phyloP scores from a whole-genome alignment of 2,329 filamentous ascomycete genomes.

The Bipolaris zeicola region DNA sequence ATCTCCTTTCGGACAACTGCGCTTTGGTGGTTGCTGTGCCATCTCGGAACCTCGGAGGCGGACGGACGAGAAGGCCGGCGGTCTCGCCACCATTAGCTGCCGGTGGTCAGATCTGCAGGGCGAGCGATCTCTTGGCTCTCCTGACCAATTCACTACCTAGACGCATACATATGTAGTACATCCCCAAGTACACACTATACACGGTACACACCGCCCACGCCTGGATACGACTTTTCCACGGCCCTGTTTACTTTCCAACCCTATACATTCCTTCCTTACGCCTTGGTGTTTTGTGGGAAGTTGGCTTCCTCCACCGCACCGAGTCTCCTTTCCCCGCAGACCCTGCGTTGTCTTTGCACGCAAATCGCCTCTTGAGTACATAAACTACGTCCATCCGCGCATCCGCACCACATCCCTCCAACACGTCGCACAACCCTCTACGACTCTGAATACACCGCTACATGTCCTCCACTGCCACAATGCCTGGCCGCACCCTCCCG shows the following conservation, averaged over 20 bases:
- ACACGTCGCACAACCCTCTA: background rate
- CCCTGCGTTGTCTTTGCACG: conserved; percentile 3
- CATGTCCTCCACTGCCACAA: conserved; percentile 50
- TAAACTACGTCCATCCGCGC: background rate
- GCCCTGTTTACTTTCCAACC: conserved; percentile 10
- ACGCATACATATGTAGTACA: conserved; percentile 3
- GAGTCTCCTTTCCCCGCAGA: conserved; percentile 1
- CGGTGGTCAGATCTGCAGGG: conserved; percentile 24
- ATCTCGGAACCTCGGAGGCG: conserved; percentile 25
- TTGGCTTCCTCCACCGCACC: background rate
- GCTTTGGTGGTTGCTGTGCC: conserved; percentile 5
- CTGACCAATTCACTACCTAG: conserved; percentile 22
- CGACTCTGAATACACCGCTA: background rate
- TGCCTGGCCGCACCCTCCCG: conserved; percentile 82
- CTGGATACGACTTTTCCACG: background rate
- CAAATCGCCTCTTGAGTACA: background rate
- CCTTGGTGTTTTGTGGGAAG: background rate
- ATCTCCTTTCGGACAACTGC: conserved; percentile 11
- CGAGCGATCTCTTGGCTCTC: conserved; percentile 25
- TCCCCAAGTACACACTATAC: too few species aligned
- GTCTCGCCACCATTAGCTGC: conserved; percentile 30
- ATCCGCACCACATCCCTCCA: background rate
- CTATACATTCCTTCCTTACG: conserved; percentile 22
- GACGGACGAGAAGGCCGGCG: conserved; percentile 15
- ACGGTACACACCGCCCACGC: conserved; percentile 4